Conservation (phyloP, 2,329 filamentous ascomycete species). For the Berkeleyomyces rouxiae region DNA sequence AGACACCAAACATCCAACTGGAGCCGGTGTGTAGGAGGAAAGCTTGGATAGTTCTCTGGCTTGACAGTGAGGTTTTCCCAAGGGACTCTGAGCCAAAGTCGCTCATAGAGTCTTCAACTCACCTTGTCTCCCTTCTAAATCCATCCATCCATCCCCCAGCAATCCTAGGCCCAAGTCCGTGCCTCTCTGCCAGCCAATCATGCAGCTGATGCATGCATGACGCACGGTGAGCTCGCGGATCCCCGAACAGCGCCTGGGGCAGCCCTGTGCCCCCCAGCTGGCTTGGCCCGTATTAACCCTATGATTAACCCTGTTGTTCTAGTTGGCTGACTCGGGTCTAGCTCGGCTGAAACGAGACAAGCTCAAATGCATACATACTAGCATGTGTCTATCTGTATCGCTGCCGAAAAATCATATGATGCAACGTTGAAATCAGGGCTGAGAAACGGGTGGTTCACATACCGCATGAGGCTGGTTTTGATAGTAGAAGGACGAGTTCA, state of each 20-base stretch:
- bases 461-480: no score
- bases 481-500: no score
- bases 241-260: not conserved
- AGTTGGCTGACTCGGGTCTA: not conserved
- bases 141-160: not conserved
- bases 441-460: no score
- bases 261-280: not conserved
- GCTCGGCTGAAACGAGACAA: no score
- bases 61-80: not conserved
- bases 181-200: not conserved
- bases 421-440: no score
- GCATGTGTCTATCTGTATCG: no score
- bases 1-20: not conserved
- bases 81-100: not conserved
- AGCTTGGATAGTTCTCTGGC: constrained; percentile 2
- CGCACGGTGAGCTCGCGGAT: constrained; percentile 1
- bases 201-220: not conserved
- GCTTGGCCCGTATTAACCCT: not conserved
- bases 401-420: no score
- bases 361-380: no score
- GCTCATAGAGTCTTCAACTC: not conserved
- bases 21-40: not conserved
- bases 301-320: not conserved
- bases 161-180: not conserved
- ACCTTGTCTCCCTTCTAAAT: not conserved